Base-by-base conservation (phyloP, 208 protist species). In the Trichomonas tenax region DNA sequence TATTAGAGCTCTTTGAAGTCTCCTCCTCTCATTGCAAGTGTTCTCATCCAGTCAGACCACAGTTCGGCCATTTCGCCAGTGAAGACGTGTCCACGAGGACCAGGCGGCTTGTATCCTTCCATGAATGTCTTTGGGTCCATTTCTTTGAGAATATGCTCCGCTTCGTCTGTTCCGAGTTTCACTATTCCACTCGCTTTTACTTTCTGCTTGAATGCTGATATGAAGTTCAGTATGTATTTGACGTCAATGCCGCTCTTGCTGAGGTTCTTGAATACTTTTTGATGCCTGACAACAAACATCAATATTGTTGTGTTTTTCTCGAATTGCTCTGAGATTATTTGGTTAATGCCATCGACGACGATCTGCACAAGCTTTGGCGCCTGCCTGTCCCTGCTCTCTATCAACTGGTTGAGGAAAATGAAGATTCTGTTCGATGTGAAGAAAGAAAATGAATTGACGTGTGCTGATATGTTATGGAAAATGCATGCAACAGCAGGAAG, bases 1-100 rank as follows among this genome's bases (percentile, higher is more conserved):
- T 23, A 41, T 41, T 86, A 36, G 2, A 86, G 34, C 1, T 23
- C 36, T 86, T 41, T 17, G 40, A 89, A 89, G 17, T 41, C 82
- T 31, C 86, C 86, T 58, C 44, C 44, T 34, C 86, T 34, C 44
- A 51, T 93, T 51, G 86, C 86, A 0, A 93, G 38, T 51, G 86
- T 93, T 51, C 86, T 48, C 86, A 93, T 93, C 86, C 86, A 93
- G 31, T 93, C 86, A 17, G 36, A 36, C 86, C 86, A 93, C 6
- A 93, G 44, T 38, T 51, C 44, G 2, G 86, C 17, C 86, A 93
- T 93, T 51, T 93, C 86, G 36, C 86, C 86, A 17, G 15, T 93
- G 31, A 93, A 93, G 15, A 93, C 86, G 36, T 93, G 86, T 2
- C 86, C 34, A 34, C 86, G 44, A 34, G 86, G 86, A 17, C 86